A percentile compares a stretch with the other conserved stretches of the same genome.
Evolutionary conservation across 2,329 filamentous ascomycete genomes (phyloP).

Genomic region (Apiospora kogelbergensis): DNA sequence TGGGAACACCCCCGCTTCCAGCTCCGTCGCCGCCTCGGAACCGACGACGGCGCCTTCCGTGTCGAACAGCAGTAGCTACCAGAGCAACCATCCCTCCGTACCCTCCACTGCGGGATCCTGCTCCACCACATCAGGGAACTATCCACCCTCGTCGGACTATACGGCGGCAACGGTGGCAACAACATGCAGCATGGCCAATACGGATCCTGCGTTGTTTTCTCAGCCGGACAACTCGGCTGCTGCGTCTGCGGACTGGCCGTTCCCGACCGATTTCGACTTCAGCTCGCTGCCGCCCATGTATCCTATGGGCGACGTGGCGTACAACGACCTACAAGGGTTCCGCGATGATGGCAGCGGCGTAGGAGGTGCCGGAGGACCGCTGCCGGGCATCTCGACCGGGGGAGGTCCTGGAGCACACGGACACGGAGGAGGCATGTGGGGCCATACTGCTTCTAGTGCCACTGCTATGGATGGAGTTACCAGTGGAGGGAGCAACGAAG

Average conservation of each 20-base stretch:
- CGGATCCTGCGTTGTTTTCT: not conserved
- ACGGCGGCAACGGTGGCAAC: not conserved
- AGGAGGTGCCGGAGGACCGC: constrained; percentile 21
- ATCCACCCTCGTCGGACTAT: not conserved
- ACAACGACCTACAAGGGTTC: constrained; percentile 53
- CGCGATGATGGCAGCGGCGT: constrained; percentile 22
- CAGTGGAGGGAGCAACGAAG: constrained; percentile 9
- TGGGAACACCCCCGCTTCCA: not conserved
- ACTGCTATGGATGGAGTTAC: not conserved
- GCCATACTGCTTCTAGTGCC: not conserved
- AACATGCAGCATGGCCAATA: not conserved
- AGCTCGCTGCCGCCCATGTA: constrained; percentile 54
- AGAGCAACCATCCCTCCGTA: constrained; percentile 9
- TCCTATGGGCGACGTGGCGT: constrained; percentile 56
- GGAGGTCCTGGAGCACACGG: not conserved
- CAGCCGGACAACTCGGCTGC: not conserved
- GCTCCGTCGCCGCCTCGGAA: not conserved
- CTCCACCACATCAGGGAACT: not conserved
- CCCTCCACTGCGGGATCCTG: constrained; percentile 6
- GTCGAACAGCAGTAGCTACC: not conserved
- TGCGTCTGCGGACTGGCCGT: constrained; percentile 34
- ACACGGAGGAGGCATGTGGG: constrained; percentile 12
- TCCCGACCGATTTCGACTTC: constrained; percentile 49
- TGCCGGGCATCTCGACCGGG: constrained; percentile 15
- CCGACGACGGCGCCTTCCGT: not conserved